Evolutionary conservation across 2,329 filamentous ascomycete species (phyloP).

Genomic region (Cladosporium phlei): DNA sequence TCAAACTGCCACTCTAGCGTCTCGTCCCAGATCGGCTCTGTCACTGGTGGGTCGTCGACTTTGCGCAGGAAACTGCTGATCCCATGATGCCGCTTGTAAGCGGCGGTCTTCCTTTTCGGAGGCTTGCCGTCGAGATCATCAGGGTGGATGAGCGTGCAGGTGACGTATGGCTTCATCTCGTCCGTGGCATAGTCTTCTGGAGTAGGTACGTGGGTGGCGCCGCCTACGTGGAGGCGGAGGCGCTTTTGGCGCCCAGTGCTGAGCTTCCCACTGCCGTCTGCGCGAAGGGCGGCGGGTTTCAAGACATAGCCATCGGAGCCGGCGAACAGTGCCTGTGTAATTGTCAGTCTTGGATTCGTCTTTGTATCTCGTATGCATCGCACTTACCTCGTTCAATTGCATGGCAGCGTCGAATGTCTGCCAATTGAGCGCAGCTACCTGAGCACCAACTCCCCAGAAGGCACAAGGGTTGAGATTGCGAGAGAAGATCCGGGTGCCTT

Average conservation of each 20-base stretch:
- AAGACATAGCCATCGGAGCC: slow-evolving; percentile 62
- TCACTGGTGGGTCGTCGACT: slow-evolving; percentile 55
- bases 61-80: slow-evolving; percentile 54
- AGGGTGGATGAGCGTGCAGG: slow-evolving; percentile 60
- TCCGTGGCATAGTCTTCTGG: slow-evolving; percentile 48
- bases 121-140: slow-evolving; percentile 45
- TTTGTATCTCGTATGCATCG: too few relatives aligned
- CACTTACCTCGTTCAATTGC: slow-evolving; percentile 58
- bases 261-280: slow-evolving; percentile 50
- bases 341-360: not conserved
- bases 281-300: slow-evolving; percentile 57
- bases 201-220: slow-evolving; percentile 58
- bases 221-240: slow-evolving; percentile 56
- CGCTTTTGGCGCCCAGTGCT: slow-evolving; percentile 46
- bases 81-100: slow-evolving; percentile 60
- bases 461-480: slow-evolving; percentile 58
- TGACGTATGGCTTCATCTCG: slow-evolving; percentile 60
- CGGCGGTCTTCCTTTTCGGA: slow-evolving; percentile 57
- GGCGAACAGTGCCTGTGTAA: slow-evolving; percentile 51
- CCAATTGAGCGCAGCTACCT: slow-evolving; percentile 67
- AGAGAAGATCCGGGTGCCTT: slow-evolving; percentile 64
- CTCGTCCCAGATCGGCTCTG: slow-evolving; percentile 63
- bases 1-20: slow-evolving; percentile 63
- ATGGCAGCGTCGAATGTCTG: slow-evolving; percentile 62
- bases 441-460: slow-evolving; percentile 64